Evolutionary conservation across 2,329 filamentous ascomycete species (phyloP).

Genomic region (Sphaceloma murrayae): DNA sequence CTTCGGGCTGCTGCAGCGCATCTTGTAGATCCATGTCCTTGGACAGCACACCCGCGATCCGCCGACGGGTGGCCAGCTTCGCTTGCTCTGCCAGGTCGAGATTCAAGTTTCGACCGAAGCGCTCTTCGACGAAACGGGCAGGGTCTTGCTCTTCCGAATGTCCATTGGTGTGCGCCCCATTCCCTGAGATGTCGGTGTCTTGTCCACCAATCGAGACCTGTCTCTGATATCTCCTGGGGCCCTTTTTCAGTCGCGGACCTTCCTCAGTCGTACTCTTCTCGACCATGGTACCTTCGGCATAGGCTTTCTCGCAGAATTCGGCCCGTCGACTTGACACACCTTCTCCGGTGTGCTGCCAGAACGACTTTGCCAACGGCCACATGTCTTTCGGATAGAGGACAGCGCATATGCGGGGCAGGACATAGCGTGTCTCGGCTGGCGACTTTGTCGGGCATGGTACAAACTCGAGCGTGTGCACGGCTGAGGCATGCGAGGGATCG

Average conservation of each 20-base stretch:
- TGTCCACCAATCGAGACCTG: slow-evolving; percentile 41
- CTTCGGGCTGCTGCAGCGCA: slow-evolving; percentile 38
- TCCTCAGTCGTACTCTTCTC: slow-evolving; percentile 35
- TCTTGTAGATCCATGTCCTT: slow-evolving; percentile 58
- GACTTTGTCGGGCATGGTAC: slow-evolving; percentile 50
- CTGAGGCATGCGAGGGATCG: slow-evolving; percentile 45
- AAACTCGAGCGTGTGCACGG: slow-evolving; percentile 46
- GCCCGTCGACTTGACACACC: slow-evolving; percentile 84
- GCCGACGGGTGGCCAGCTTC: slow-evolving; percentile 71
- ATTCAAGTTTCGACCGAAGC: slow-evolving; percentile 85
- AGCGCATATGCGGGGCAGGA: slow-evolving; percentile 37
- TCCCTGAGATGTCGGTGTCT: slow-evolving; percentile 4
- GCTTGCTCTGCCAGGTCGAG: slow-evolving; percentile 69
- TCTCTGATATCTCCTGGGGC: slow-evolving; percentile 71
- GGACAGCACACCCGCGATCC: slow-evolving; percentile 79
- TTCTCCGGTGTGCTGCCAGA: slow-evolving; percentile 95
- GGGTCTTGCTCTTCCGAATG: slow-evolving; percentile 47
- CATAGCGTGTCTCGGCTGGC: slow-evolving; percentile 36
- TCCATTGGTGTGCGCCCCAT: slow-evolving; percentile 22
- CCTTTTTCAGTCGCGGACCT: slow-evolving; percentile 47
- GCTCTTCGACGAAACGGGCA: slow-evolving; percentile 77
- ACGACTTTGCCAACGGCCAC: slow-evolving; percentile 73
- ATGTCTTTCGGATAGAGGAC: slow-evolving; percentile 61
- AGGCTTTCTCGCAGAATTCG: slow-evolving; percentile 73
- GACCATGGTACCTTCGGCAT: slow-evolving; percentile 58